Evolutionary conservation across 208 protist species (phyloP), one percentile per base, ranked within the genome.

Genomic region (Trypanosoma theileri): DNA sequence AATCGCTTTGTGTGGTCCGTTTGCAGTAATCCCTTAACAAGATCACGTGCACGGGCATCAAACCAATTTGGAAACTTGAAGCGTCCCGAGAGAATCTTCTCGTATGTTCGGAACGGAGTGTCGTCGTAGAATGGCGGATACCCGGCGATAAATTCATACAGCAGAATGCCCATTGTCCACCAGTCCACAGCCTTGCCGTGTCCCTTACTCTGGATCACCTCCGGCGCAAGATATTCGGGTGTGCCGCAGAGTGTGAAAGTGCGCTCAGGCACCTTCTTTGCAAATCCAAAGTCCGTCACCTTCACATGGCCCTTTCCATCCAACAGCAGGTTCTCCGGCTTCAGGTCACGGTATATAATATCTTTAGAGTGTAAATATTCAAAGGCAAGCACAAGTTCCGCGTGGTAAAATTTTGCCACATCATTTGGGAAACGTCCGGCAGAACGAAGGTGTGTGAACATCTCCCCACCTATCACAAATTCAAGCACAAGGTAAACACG

Each of bases 171-270:
- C 73, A 98, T 94, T 54, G 87, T 89, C 98, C 98, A 99, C 96
- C 96, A 98, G 82, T 99, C 98, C 28, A 98, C 95, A 31, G 93
- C 91, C 80, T 97, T 98, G 17, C 94, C 94, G 77, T 99, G 94
- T 1, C 89, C 92, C 62, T 94, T 91, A 54, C 87, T 89, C 71
- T 89, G 76, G 21, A 99, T 84, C 69, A 98, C 91, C 82, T 98
- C 94, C 26, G 96, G 93, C 21, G 97, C 88, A 51, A 96, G 79
- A 76, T 93, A 96, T 59, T 89, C 86, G 41, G 92, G 89, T 45
- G 92, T 96, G 41, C 92, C 92, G 72, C 92, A 97, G 41, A 94
- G 77, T 57, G 92, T 95, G 76, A 92, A 95, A 40, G 84, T 92
- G 51, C 86, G 83, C 59, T 92, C 81, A 19, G 74, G 59, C 52